Percentiles rank a stretch among this genome's conserved stretches.
phyloP scores from a whole-genome alignment of 805 yeast genomes.

The Monosporozyma siamensis region DNA sequence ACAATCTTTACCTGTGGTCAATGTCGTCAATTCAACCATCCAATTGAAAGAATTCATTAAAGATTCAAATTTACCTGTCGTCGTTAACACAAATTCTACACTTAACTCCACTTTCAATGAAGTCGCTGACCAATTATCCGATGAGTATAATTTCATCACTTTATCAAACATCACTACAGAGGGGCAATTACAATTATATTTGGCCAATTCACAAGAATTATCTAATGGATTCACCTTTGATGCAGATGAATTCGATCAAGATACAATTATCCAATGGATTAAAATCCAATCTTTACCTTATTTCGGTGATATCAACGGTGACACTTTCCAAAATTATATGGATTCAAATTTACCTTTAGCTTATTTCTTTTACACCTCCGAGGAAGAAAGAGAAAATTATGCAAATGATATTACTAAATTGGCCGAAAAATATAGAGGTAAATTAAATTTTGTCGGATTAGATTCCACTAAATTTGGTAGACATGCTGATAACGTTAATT shows the following conservation, averaged over 20 bases:
- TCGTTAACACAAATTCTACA: conserved; percentile 43
- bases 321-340: conserved; percentile 69
- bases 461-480: conserved; percentile 74
- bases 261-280: too few relatives aligned
- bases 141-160: conserved; percentile 51
- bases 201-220: conserved; percentile 24
- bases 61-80: conserved; percentile 39
- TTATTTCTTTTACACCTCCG: conserved; percentile 72
- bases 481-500: conserved; percentile 82
- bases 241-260: conserved; percentile 23
- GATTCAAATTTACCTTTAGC: conserved; percentile 68
- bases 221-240: conserved; percentile 24
- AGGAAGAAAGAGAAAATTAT: conserved; percentile 56
- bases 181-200: conserved; percentile 25
- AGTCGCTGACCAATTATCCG: conserved; percentile 58
- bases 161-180: conserved; percentile 27
- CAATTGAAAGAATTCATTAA: conserved; percentile 40
- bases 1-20: conserved; percentile 72
- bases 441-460: conserved; percentile 77
- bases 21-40: conserved; percentile 37
- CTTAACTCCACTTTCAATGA: conserved; percentile 49
- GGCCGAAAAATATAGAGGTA: conserved; percentile 72
- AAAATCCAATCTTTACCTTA: conserved; percentile 23
- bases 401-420: conserved; percentile 44
- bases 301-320: conserved; percentile 61